Evolutionary conservation across 2,329 filamentous ascomycete genomes (phyloP), one percentile per base, ranked within the genome.

Genomic region (Sarocladium strictum): DNA sequence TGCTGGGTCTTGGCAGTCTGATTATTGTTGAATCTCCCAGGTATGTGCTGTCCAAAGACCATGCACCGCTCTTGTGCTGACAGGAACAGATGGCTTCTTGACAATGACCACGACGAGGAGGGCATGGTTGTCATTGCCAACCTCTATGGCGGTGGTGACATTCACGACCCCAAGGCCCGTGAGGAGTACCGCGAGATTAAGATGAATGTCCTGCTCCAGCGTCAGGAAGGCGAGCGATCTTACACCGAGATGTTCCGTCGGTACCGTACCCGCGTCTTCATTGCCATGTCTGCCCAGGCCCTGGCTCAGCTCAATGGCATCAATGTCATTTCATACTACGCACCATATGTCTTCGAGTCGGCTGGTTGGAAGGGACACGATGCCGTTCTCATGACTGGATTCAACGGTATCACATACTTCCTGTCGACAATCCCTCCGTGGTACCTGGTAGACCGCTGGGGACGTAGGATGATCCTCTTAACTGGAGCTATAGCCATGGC

Each of bases 281-380:
- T 97, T 68, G 94, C 94, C 72, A 97, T 97, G 94, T 97, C 93
- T 32, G 94, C 94, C 3, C 94, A 97, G 71, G 91, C 86, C 5
- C 83, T 99, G 60, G 94, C 94, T 26, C 94, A 99, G 72, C 83
- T 99, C 54, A 97, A 97, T 74, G 94, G 94, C 60, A 99, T 99
- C 76, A 99, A 99, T 72, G 94, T 99, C 67, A 99, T 99, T 59
- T 97, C 93, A 1, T 99, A 97, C 77, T 99, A 99, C 67, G 94
- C 94, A 1, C 94, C 94, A 0, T 84, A 95, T 55, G 93, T 97
- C 15, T 97, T 99, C 64, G 92, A 97, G 72, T 92, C 92, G 57
- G 94, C 94, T 35, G 93, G 94, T n/a, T 97, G 93, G 94, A 74
- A 83, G 54, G 94, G 93, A 26, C 90, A 93, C 61, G 80, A 90